Percentiles rank a stretch among this genome's conserved stretches.
Evolutionary conservation across 768 basidiomycete species (phyloP).

Genomic region (Kwoniella sp.): DNA sequence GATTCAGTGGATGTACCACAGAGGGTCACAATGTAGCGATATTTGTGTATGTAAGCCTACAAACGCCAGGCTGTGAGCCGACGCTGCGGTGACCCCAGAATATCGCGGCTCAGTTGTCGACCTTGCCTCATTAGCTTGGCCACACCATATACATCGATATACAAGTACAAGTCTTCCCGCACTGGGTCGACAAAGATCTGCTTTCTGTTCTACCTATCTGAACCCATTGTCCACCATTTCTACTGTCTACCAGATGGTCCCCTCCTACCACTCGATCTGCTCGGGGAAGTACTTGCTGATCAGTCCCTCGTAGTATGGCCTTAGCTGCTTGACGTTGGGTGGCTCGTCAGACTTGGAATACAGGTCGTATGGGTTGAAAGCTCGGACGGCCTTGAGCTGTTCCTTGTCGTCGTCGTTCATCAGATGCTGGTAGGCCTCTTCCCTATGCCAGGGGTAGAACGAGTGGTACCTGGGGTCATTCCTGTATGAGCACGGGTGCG

Average conservation of each 20-base stretch:
- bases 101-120: no score
- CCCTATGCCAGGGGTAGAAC: slow-evolving; percentile 95
- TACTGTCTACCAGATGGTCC: background rate
- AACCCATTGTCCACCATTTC: no score
- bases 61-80: background rate
- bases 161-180: no score
- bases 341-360: slow-evolving; percentile 82
- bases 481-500: no score
- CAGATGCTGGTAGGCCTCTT: slow-evolving; percentile 75
- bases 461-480: slow-evolving; percentile 66
- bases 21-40: background rate
- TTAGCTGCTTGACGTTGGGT: slow-evolving; percentile 59
- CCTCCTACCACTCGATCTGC: slow-evolving; percentile 67
- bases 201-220: no score
- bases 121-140: no score
- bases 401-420: slow-evolving; percentile 61
- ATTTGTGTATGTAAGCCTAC: background rate
- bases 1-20: no score
- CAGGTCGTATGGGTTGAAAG: slow-evolving; percentile 91
- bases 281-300: slow-evolving; percentile 83
- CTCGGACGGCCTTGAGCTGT: slow-evolving; percentile 60
- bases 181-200: no score
- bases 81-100: no score
- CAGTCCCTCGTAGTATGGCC: slow-evolving; percentile 76
- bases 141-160: no score